Evolutionary conservation across 768 basidiomycete genomes (phyloP).

Genomic region (Auriscalpium vulgare): DNA sequence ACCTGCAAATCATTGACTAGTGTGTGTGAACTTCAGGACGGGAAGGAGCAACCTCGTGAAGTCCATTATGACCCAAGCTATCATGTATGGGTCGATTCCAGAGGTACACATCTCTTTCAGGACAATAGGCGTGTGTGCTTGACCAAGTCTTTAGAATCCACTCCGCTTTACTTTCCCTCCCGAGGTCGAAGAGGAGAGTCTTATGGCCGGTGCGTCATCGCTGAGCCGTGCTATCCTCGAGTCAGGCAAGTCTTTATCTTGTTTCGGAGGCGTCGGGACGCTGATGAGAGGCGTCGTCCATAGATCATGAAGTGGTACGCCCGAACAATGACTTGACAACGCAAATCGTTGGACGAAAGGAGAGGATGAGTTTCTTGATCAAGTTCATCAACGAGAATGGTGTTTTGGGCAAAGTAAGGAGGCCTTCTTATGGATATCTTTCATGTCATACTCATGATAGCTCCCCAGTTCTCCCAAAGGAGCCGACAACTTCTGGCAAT

Average conservation of each 20-base stretch:
- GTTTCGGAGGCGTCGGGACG: too few species aligned
- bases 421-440: neutral
- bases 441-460: neutral
- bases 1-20: neutral
- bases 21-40: slow-evolving; percentile 30
- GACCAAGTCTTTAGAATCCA: slow-evolving; percentile 45
- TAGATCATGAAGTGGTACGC: slow-evolving; percentile 61
- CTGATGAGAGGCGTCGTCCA: neutral
- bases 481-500: slow-evolving; percentile 67
- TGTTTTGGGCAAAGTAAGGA: slow-evolving; percentile 59
- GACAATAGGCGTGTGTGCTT: neutral
- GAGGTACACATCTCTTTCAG: slow-evolving; percentile 32
- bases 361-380: slow-evolving; percentile 78
- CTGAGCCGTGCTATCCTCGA: slow-evolving; percentile 62
- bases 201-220: slow-evolving; percentile 75
- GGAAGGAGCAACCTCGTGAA: slow-evolving; percentile 64
- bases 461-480: slow-evolving; percentile 65
- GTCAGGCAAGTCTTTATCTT: slow-evolving; percentile 49
- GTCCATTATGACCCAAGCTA: slow-evolving; percentile 77
- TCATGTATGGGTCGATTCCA: slow-evolving; percentile 64
- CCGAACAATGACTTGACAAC: slow-evolving; percentile 74
- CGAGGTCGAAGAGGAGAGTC: slow-evolving; percentile 66
- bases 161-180: slow-evolving; percentile 76
- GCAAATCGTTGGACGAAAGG: slow-evolving; percentile 68
- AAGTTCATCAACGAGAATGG: slow-evolving; percentile 84